Evolutionary conservation across 2,329 filamentous ascomycete species (phyloP), one percentile per base, ranked within the genome.

Genomic region (Curvularia sp.): DNA sequence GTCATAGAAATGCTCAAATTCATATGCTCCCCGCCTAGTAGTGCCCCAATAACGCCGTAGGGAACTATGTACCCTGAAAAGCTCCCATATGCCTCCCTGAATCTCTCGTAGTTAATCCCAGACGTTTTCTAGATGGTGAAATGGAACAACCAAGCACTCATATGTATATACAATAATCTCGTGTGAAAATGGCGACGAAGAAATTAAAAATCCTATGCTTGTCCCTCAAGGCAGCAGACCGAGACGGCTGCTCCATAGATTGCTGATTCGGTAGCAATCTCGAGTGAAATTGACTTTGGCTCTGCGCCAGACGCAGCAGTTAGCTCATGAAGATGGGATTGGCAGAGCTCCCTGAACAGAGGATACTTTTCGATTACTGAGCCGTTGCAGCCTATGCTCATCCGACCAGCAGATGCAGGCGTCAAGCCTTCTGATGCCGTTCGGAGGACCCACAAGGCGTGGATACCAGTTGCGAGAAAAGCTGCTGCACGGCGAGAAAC

Each of bases 351-450:
- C 21, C 84, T 80, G 74, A 92, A 94, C 7, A 81, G 80, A 0
- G 91, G 90, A 70, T 93, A 94, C 67, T 89, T 88, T 76, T 93
- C 90, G 50, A 93, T 87, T 49, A 94, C 89, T 27, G 88, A 90
- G 43, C 91, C 91, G 70, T 92, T 93, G 77, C 89, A 93, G 3
- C 89, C 89, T n/a, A 94, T 80, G 39, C 79, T 79, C 51, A 81
- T 74, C 58, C 72, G 74, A 21, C 72, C 77, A 7, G 72, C 73
- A 18, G 69, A 64, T 39, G 71, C 60, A 19, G 77, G 73, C 5
- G 71, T 66, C 12, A 80, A 53, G 12, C 75, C 80, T 63, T 87
- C 84, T 8, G 78, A 77, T 15, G 80, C 77, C 38, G 81, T 83
- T 55, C 83, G 80, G 13, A 88, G 74, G 12, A 76, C 78, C 83